Evolutionary conservation across 179 eudicot species (phyloP).

Genomic region (Corrigiola litoralis): DNA sequence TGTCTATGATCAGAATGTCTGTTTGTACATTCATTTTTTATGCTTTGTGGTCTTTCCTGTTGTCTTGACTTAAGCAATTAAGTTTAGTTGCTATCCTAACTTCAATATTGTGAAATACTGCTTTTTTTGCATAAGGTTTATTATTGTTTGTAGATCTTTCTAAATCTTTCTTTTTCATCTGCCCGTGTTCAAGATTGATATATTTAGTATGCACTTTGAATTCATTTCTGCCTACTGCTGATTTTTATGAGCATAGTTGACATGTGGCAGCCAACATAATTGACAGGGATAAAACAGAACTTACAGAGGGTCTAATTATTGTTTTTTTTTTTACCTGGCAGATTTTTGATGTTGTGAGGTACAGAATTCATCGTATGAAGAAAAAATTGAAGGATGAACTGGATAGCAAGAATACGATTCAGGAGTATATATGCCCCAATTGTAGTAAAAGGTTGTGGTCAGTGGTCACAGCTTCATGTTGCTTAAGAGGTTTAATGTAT

Average conservation of each 20-base stretch:
- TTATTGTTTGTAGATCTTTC: not conserved
- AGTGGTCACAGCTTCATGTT: constrained; percentile 18
- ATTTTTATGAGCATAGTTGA: too few species aligned
- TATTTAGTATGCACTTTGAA: too few species aligned
- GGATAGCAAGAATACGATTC: constrained; percentile 89
- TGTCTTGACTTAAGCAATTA: not conserved
- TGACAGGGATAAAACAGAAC: not conserved
- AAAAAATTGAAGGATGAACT: constrained; percentile 90
- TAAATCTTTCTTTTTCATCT: not conserved
- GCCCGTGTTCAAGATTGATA: too few species aligned
- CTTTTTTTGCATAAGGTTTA: not conserved
- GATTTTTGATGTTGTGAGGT: constrained; percentile 96
- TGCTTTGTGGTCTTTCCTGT: not conserved
- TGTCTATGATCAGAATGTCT: not conserved
- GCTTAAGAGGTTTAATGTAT: constrained; percentile 16
- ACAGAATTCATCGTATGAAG: constrained; percentile 90
- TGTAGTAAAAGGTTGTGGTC: constrained; percentile 69
- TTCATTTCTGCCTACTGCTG: too few species aligned
- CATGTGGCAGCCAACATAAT: too few species aligned
- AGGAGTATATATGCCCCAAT: constrained; percentile 89
- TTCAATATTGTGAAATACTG: not conserved
- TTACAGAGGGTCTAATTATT: not conserved
- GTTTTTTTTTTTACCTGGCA: constrained; percentile 39
- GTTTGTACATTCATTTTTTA: not conserved
- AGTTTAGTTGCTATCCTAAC: not conserved